phyloP scores from a whole-genome alignment of 805 yeast species.

The Candida xyloterini region DNA sequence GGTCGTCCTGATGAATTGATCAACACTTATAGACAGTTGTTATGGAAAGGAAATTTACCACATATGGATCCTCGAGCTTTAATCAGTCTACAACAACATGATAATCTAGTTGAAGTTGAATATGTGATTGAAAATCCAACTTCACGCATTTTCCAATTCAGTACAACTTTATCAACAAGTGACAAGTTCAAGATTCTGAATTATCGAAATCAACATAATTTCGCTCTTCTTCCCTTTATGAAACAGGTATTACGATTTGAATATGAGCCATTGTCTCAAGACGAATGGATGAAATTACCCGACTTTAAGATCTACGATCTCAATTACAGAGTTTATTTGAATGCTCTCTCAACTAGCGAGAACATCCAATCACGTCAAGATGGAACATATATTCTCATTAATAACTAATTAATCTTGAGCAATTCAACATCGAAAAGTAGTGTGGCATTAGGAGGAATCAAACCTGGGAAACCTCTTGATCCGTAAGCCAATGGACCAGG shows the following conservation, averaged over 20 bases:
- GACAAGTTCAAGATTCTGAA: constrained; percentile 25
- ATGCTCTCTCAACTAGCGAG: constrained; percentile 43
- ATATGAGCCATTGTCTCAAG: constrained; percentile 30
- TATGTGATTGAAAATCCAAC: constrained; percentile 76
- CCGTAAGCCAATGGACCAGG: constrained; percentile 96
- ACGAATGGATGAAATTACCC: constrained; percentile 46
- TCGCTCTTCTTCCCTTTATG: constrained; percentile 63
- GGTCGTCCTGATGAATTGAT: constrained; percentile 4
- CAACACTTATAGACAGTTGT: constrained; percentile 34
- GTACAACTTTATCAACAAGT: constrained; percentile 25
- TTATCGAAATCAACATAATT: constrained; percentile 32
- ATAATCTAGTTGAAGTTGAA: constrained; percentile 31
- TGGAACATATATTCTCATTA: constrained; percentile 22
- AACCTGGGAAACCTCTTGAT: constrained; percentile 91
- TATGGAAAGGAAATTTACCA: constrained; percentile 56
- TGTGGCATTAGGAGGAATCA: constrained; percentile 96
- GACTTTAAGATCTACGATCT: constrained; percentile 64
- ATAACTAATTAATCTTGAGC: constrained; percentile 45
- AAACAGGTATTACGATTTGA: constrained; percentile 43
- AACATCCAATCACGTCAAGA: constrained; percentile 27
- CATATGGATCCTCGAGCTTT: constrained; percentile 69
- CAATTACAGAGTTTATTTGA: constrained; percentile 61
- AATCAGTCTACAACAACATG: constrained; percentile 31
- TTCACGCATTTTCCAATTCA: constrained; percentile 59
- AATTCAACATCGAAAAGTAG: constrained; percentile 83